These are phyloP conservation scores for Metschnikowia lachancei DNA, from an alignment of 805 yeast genomes.

Conservation along the genomic window DNA sequence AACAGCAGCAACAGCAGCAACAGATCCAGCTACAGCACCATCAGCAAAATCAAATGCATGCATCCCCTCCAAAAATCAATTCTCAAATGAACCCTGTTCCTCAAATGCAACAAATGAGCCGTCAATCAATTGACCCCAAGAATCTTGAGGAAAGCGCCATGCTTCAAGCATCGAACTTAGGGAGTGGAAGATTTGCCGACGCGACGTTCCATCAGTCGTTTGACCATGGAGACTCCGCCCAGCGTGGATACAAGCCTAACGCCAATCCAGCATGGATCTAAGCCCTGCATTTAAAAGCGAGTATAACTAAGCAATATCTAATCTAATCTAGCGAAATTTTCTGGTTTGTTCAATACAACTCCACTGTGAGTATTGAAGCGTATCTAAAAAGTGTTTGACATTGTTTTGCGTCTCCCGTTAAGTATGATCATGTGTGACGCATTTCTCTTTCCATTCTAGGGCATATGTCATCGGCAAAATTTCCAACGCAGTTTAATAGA, in stretches of 20 bases:
- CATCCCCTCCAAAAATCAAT: slow-evolving; percentile 6
- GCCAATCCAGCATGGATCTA: slow-evolving; percentile 22
- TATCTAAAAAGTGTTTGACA: too few species aligned
- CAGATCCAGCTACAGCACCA: slow-evolving; percentile 14
- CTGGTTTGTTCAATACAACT: too few species aligned
- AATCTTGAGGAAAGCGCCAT: slow-evolving; percentile 5
- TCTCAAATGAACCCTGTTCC: slow-evolving; percentile 7
- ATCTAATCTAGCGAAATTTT: not conserved
- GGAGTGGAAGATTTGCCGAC: slow-evolving; percentile 9
- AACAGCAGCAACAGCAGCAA: slow-evolving; percentile 13
- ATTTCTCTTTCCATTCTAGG: too few species aligned
- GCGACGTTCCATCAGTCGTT: slow-evolving; percentile 11
- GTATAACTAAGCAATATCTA: not conserved
- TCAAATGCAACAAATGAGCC: slow-evolving; percentile 9
- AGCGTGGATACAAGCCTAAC: slow-evolving; percentile 13
- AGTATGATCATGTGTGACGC: too few species aligned
- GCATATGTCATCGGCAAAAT: too few species aligned
- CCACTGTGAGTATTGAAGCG: too few species aligned
- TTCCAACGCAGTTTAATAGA: too few species aligned
- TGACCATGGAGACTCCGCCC: slow-evolving; percentile 14
- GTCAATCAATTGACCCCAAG: slow-evolving; percentile 4
- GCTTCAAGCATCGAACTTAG: slow-evolving; percentile 3
- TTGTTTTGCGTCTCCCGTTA: too few species aligned
- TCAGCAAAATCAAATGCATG: slow-evolving; percentile 7
- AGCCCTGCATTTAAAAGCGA: not conserved